Evolutionary conservation across 1,284 basidiomycete genomes (phyloP).

Genomic region (Ganoderma meredithae): DNA sequence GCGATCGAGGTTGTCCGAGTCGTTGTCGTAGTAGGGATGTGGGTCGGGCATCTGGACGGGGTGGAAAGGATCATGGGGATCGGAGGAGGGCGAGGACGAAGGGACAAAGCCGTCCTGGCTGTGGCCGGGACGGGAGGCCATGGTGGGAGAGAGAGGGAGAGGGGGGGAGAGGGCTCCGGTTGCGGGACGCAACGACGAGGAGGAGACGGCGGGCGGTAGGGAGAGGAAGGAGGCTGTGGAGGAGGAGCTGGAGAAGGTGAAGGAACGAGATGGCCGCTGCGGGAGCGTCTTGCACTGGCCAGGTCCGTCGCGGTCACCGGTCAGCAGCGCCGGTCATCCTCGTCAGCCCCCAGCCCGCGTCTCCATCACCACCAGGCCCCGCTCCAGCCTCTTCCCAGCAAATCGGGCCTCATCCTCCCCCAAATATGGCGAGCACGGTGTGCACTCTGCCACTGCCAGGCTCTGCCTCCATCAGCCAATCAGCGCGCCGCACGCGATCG

Average conservation of each 20-base stretch:
- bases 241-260: constrained; percentile 9
- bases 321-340: constrained; percentile 7
- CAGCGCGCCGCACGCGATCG: not conserved
- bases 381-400: not conserved
- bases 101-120: constrained; percentile 45
- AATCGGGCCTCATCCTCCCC: not conserved
- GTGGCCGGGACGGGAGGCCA: constrained; percentile 42
- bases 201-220: not conserved
- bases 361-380: constrained; percentile 16
- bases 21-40: constrained; percentile 75
- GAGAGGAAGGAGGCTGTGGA: constrained; percentile 14
- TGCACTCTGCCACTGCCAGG: not conserved
- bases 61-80: constrained; percentile 62
- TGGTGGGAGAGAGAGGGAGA: constrained; percentile 26
- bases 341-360: constrained; percentile 9
- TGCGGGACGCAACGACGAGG: constrained; percentile 27
- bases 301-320: too few relatives aligned
- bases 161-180: constrained; percentile 30
- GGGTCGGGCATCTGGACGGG: constrained; percentile 38
- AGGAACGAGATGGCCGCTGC: constrained; percentile 9
- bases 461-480: not conserved
- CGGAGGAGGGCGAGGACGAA: constrained; percentile 42
- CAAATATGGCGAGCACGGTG: not conserved
- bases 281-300: constrained; percentile 2
- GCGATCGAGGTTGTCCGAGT: constrained; percentile 72